Evolutionary conservation across 495 filamentous ascomycete species (phyloP).

Genomic region (Extremus antarcticus): DNA sequence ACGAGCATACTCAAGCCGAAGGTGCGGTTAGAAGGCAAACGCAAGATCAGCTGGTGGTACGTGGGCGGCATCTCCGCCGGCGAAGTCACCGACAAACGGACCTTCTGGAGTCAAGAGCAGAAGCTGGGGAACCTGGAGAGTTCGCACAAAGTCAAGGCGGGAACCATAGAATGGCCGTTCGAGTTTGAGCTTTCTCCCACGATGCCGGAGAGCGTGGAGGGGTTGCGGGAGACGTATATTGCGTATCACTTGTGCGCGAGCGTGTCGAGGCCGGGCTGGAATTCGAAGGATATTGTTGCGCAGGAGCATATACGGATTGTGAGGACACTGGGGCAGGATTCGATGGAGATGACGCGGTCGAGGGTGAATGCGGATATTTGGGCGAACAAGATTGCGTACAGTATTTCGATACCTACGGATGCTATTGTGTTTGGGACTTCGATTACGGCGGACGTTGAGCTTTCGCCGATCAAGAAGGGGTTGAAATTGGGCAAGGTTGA

Average conservation of each 20-base stretch:
- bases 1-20: conserved; percentile 28
- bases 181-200: conserved; percentile 64
- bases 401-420: conserved; percentile 76
- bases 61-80: conserved; percentile 19
- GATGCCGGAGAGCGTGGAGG: conserved; percentile 80
- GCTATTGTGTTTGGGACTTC: conserved; percentile 82
- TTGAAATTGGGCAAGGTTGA: conserved; percentile 66
- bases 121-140: conserved; percentile 29
- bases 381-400: conserved; percentile 90
- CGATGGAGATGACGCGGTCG: conserved; percentile 46
- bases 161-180: conserved; percentile 88
- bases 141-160: conserved; percentile 53
- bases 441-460: conserved; percentile 65
- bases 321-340: conserved; percentile 68
- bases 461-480: conserved; percentile 79
- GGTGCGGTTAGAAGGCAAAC: conserved; percentile 26
- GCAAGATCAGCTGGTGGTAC: conserved; percentile 29
- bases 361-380: conserved; percentile 64
- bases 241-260: conserved; percentile 83
- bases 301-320: conserved; percentile 78
- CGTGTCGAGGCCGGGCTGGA: conserved; percentile 59
- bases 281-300: conserved; percentile 67
- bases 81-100: conserved; percentile 24
- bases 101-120: conserved; percentile 24
- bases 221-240: conserved; percentile 66